These are phyloP conservation scores for Ophiostoma quercus DNA, from an alignment of 2,329 filamentous ascomycete genomes.

Conservation along the genomic window DNA sequence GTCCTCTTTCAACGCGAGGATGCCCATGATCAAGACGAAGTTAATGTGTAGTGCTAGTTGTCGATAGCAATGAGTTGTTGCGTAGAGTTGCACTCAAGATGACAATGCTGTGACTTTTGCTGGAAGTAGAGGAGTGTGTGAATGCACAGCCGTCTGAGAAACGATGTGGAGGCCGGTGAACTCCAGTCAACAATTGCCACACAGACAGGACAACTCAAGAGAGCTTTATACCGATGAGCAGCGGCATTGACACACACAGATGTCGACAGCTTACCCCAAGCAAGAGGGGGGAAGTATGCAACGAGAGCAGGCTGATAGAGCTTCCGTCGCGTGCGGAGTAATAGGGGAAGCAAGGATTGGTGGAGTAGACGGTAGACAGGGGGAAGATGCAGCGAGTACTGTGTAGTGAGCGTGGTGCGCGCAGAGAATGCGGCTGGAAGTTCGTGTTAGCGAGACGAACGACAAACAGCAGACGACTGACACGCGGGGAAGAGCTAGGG, in stretches of 20 bases:
- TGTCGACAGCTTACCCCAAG: not conserved
- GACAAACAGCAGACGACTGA: not conserved
- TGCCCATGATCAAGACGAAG: conserved; percentile 30
- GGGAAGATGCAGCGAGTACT: not conserved
- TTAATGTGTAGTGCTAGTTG: not conserved
- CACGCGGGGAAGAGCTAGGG: not conserved
- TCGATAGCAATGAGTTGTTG: not conserved
- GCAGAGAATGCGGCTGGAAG: not conserved
- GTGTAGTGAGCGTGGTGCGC: not conserved
- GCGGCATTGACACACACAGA: not conserved
- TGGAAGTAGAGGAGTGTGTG: not conserved
- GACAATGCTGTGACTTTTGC: not conserved
- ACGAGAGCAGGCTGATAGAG: not conserved
- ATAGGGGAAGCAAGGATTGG: not conserved
- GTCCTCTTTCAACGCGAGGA: conserved; percentile 51
- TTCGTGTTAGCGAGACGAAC: not conserved
- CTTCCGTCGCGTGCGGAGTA: conserved; percentile 1
- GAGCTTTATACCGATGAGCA: not conserved
- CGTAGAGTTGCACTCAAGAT: not conserved
- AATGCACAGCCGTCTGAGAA: not conserved
- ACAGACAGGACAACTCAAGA: conserved; percentile 5
- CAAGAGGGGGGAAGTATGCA: not conserved
- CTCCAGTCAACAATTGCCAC: not conserved
- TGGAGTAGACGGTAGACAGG: not conserved
- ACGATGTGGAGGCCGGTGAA: not conserved